Base-by-base conservation (phyloP, 2,329 filamentous ascomycete genomes). In the Cercospora sojina region DNA sequence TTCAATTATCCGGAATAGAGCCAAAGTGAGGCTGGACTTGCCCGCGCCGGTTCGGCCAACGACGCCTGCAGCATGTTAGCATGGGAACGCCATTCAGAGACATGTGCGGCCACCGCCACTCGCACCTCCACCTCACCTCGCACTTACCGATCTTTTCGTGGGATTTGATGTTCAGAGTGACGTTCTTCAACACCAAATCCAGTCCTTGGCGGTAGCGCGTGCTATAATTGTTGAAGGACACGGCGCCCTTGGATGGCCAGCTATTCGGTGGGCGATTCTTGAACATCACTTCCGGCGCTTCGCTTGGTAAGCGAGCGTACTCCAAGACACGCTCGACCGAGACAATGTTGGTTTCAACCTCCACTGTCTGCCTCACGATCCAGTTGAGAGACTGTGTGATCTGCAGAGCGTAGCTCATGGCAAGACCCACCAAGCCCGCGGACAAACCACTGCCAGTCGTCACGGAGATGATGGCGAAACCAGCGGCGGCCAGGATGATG, bases 271-370 rank as follows among this genome's bases (percentile, higher is more conserved):
- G 94, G 58, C 94, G 86, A 77, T 91, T 90, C 79, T 92, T 90
- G 75, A 91, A 90, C 73, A 98, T 91, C 71, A 98, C 92, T 78
- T 99, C 95, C 7, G 93, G 92, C 59, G 95, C 94, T 82, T 99
- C 95, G 78, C 91, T 95, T 27, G 94, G 93, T 69, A 99, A 85
- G 59, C 87, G 86, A 65, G 94, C 92, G 80, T 99, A 99, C 80
- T 99, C 96, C 59, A 99, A 88, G 57, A 99, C 93, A 76, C 95
- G 91, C 84, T 99, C 95, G 41, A 99, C 95, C 9, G 94, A 97
- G 55, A 99, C 94, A 75, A 99, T 99, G 80, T 99, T 99, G n/a
- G 94, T 98, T 84, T 99, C 96, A n/a, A 99, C 95, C 80, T 99
- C 96, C 35, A 99, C 95, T 0, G 93, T 97, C 81, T 99, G 95